Conservation (phyloP, 805 yeast species). For the Maudiozyma barnettii region DNA sequence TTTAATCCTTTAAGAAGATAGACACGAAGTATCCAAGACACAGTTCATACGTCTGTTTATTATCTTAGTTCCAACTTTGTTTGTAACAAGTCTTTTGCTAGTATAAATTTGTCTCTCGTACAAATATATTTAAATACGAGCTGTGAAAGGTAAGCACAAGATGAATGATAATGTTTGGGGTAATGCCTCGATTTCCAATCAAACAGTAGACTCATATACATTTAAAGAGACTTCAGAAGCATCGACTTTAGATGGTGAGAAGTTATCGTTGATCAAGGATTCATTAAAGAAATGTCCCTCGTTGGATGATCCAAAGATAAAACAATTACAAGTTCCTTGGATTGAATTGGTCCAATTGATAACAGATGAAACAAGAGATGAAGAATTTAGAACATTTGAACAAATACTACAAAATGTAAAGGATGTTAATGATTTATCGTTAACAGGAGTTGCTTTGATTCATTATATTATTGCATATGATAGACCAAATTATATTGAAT, state of each 20-base stretch:
- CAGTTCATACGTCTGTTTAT: no score
- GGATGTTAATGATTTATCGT: conserved; percentile 16
- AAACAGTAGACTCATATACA: not conserved
- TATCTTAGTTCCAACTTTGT: no score
- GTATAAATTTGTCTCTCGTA: no score
- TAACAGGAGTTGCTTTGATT: conserved; percentile 38
- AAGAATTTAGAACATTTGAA: conserved; percentile 15
- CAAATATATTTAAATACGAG: no score
- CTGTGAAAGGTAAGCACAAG: no score
- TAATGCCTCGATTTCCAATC: conserved; percentile 1
- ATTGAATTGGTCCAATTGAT: conserved; percentile 15
- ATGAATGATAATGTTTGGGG: conserved; percentile 13
- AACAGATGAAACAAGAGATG: conserved; percentile 15
- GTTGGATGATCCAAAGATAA: not conserved
- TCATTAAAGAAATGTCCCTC: not conserved
- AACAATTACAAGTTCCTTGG: conserved; percentile 11
- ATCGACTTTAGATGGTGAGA: not conserved
- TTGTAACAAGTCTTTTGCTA: no score
- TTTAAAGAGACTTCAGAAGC: not conserved
- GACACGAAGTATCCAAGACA: no score
- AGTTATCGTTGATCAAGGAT: not conserved
- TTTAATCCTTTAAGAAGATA: no score
- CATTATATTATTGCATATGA: conserved; percentile 50
- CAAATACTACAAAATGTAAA: conserved; percentile 8
- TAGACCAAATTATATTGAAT: conserved; percentile 39